Percentiles rank a stretch among this genome's conserved stretches.
Evolutionary conservation across 2,329 filamentous ascomycete genomes (phyloP).

Genomic region (Cladosporium sp.): DNA sequence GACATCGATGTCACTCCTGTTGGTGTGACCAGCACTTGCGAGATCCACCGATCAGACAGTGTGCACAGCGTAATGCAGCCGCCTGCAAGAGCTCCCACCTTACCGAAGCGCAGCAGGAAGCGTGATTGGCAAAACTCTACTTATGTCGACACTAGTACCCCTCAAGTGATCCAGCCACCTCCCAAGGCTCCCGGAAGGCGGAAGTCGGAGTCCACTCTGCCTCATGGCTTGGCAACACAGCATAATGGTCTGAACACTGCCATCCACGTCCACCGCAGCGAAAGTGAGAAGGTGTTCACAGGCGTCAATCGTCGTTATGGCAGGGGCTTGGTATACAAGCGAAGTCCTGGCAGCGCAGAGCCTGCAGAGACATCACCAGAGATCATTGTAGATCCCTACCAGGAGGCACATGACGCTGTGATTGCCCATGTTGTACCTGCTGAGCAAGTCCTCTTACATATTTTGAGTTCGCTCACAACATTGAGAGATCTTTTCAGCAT

Average conservation of each 20-base stretch:
- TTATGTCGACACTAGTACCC: background rate
- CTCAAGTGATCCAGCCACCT: constrained; percentile 11
- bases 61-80: constrained; percentile 35
- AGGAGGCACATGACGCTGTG: background rate
- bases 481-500: constrained; percentile 58
- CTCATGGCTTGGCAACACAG: background rate
- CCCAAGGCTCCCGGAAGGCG: constrained; percentile 15
- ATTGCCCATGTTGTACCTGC: constrained; percentile 32
- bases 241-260: background rate
- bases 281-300: constrained; percentile 1
- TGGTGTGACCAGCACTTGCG: background rate
- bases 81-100: constrained; percentile 35
- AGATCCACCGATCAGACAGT: constrained; percentile 23
- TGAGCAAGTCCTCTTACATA: constrained; percentile 53
- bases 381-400: background rate
- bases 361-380: background rate
- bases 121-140: constrained; percentile 34
- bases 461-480: constrained; percentile 51
- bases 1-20: background rate
- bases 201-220: constrained; percentile 3
- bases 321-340: background rate
- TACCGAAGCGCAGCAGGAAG: constrained; percentile 46
- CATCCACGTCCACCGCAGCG: background rate
- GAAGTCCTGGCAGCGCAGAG: background rate
- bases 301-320: background rate